These are phyloP conservation scores for Rhododendron vialii DNA, from an alignment of 148 eudicot species.

Conservation along the genomic window DNA sequence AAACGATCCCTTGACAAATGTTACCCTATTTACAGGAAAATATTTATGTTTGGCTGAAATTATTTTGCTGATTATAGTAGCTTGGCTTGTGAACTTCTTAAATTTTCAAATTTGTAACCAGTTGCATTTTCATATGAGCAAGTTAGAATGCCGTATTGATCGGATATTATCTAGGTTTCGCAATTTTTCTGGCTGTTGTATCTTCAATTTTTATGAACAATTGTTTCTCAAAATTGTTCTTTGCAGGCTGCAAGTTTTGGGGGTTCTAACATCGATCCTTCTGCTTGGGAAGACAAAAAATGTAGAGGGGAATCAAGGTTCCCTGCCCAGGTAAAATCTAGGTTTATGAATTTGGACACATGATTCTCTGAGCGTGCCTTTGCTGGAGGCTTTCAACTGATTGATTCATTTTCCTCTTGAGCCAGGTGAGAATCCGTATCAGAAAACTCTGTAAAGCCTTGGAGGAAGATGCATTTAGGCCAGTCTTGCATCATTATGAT, in stretches of 20 bases:
- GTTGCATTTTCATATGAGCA: background rate
- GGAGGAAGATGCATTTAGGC: conserved; percentile 98
- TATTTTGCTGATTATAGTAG: background rate
- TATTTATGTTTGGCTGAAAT: background rate
- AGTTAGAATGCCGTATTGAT: background rate
- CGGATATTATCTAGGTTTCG: background rate
- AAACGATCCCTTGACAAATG: background rate
- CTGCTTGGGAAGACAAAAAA: conserved; percentile 99
- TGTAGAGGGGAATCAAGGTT: conserved; percentile 99
- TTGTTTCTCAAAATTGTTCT: conserved; percentile 11
- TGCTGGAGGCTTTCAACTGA: background rate
- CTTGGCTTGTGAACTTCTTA: background rate
- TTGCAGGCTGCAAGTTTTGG: conserved; percentile 86
- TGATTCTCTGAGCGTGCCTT: background rate
- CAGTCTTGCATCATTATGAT: conserved; percentile 98
- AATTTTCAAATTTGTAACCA: background rate
- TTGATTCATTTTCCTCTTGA: background rate
- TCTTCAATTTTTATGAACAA: background rate
- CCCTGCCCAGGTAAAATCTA: conserved; percentile 83
- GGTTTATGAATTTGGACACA: background rate
- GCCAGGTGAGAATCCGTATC: conserved; percentile 83
- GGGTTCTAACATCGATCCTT: conserved; percentile 95
- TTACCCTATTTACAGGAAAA: background rate
- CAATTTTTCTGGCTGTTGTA: background rate
- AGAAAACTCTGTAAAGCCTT: conserved; percentile 81